A percentile compares a stretch with the other conserved stretches of the same genome.
Conservation (phyloP, 768 basidiomycete species). For the Pulveroboletus sp. region DNA sequence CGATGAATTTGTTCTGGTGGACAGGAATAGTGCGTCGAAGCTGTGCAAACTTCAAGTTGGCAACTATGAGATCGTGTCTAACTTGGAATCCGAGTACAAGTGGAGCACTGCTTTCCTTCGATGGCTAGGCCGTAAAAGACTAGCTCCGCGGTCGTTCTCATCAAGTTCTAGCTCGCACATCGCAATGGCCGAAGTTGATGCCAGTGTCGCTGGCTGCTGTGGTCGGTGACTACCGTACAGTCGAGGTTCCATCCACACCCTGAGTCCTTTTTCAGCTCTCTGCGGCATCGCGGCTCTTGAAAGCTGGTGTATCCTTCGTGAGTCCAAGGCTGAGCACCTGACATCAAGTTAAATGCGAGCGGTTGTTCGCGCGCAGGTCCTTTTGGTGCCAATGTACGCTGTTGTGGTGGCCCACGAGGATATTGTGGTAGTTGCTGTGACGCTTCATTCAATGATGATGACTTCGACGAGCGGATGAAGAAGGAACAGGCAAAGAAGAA, state of each 20-base stretch:
- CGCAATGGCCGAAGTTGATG: constrained; percentile 18
- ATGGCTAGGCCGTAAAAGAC: not conserved
- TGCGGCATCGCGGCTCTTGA: constrained; percentile 11
- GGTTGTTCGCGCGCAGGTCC: constrained; percentile 11
- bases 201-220: constrained; percentile 16
- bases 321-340: too few relatives aligned
- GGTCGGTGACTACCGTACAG: constrained; percentile 14
- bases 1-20: not conserved
- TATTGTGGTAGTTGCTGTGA: constrained; percentile 28
- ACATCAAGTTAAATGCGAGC: not conserved
- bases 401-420: constrained; percentile 26
- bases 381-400: constrained; percentile 18
- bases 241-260: not conserved
- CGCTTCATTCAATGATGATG: constrained; percentile 28
- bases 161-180: not conserved
- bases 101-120: not conserved
- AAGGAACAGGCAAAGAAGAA: constrained; percentile 19
- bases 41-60: too few relatives aligned
- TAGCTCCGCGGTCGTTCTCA: not conserved
- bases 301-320: constrained; percentile 26
- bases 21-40: too few relatives aligned
- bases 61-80: too few relatives aligned
- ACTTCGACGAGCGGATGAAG: constrained; percentile 29
- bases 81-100: too few relatives aligned
- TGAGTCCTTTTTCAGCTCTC: constrained; percentile 11